These are phyloP conservation scores for Amniculicola lignicola DNA, from an alignment of 495 filamentous ascomycete genomes.

Conservation along the genomic window DNA sequence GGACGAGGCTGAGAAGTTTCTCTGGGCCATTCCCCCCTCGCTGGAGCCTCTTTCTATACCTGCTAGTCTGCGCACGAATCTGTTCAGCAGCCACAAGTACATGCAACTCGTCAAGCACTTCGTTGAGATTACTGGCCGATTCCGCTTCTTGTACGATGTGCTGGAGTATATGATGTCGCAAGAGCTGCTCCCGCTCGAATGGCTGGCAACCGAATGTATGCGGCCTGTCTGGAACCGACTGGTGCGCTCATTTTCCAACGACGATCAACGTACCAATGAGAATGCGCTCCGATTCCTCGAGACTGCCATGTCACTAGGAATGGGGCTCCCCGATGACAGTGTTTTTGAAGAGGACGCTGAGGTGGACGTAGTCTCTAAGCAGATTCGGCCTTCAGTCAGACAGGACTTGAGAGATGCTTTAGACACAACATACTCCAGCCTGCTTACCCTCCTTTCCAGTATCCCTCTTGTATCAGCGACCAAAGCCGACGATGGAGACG, in stretches of 20 bases:
- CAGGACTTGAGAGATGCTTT: constrained; percentile 25
- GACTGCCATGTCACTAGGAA: constrained; percentile 14
- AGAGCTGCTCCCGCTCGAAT: constrained; percentile 29
- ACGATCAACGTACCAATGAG: constrained; percentile 7
- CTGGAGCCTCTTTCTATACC: constrained; percentile 21
- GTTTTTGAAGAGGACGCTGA: constrained; percentile 4
- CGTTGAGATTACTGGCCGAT: constrained; percentile 6
- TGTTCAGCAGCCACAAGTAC: constrained; percentile 26
- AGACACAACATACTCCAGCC: constrained; percentile 29
- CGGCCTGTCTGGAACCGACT: constrained; percentile 24
- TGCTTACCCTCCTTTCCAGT: constrained; percentile 25
- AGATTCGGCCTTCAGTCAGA: constrained; percentile 13
- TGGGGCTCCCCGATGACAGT: constrained; percentile 18
- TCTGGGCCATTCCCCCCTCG: constrained; percentile 10
- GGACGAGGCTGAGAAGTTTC: constrained; percentile 28
- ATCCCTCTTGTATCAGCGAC: constrained; percentile 10
- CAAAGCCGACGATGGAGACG: not conserved
- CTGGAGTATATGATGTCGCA: constrained; percentile 27
- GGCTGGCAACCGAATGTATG: constrained; percentile 32
- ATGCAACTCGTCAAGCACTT: constrained; percentile 17
- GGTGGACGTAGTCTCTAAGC: constrained; percentile 2
- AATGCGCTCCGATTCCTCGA: constrained; percentile 23
- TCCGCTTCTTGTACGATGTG: constrained; percentile 24
- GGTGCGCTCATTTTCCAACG: constrained; percentile 19
- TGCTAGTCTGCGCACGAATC: constrained; percentile 6